Evolutionary conservation across 495 filamentous ascomycete species (phyloP), one percentile per base, ranked within the genome.

Genomic region (Penicillium cosmopolitanum): DNA sequence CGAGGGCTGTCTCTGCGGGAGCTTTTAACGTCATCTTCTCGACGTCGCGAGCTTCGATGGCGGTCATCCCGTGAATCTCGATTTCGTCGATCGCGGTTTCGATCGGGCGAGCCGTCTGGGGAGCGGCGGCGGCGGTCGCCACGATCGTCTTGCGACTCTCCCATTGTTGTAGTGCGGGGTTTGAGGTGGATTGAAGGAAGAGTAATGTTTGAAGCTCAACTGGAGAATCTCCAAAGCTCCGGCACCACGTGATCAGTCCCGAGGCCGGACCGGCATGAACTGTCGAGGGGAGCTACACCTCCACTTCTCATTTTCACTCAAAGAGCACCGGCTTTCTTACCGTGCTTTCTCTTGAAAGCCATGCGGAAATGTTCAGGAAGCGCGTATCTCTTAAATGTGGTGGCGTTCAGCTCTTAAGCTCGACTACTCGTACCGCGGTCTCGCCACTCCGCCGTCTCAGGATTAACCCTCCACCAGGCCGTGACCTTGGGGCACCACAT

Each of bases 301-400:
- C 25, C 25, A 28, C 18, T 48, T 12, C 9, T n/a, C 19, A 12
- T n/a, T 50, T 48, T 12, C 48, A 44, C 4, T 19, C 40, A 19
- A 43, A 51, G 62, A 70, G 67, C 43, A 51, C 38, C 50, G 57
- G 62, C 51, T 56, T 5, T 58, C 35, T 21, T n/a, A 43, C 57
- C 55, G 55, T 64, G 57, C 62, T 66, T 66, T 66, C 62, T 50
- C 44, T 35, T 6, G 5, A 60, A 70, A 72, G 67, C 50, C 60
- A 80, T 80, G 77, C 62, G 65, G 72, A 61, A 63, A 80, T 80
- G 77, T 64, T 72, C 53, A 76, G 69, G 71, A 75, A 67, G 58
- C 35, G 64, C 44, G 66, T 55, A 25, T 15, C 63, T 52, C 55
- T 72, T 46, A 62, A 42, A 56, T 66, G 56, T 57, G 57, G 65